Percentiles rank a stretch among this genome's conserved stretches.
Evolutionary conservation across 2,329 filamentous ascomycete species (phyloP).

Genomic region (Colletotrichum godetiae): DNA sequence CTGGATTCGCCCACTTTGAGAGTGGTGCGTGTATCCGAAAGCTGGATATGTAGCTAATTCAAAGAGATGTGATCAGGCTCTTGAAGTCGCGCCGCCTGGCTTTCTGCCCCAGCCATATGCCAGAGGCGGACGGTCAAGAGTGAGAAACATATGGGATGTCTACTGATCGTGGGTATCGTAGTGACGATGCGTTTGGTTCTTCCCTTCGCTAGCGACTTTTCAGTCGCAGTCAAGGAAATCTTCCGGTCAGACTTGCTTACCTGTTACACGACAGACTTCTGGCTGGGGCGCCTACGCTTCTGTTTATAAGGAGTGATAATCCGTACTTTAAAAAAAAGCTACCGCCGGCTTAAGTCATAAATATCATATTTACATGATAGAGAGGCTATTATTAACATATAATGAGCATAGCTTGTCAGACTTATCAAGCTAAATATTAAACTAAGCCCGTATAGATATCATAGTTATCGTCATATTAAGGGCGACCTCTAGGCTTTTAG

Average conservation of each 20-base stretch:
- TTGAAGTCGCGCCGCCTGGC: background rate
- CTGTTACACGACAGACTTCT: no score
- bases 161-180: background rate
- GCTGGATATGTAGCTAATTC: background rate
- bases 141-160: background rate
- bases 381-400: no score
- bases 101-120: background rate
- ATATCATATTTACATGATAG: no score
- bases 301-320: no score
- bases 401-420: no score
- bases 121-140: background rate
- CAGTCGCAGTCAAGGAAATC: background rate
- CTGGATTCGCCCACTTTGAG: background rate
- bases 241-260: background rate
- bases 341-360: no score
- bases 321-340: no score
- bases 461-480: no score
- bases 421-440: no score
- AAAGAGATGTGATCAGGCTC: background rate
- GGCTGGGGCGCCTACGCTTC: no score
- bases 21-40: background rate
- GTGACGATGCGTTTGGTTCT: background rate
- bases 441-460: no score
- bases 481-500: no score
- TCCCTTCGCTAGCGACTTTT: background rate